A percentile compares a stretch with the other conserved stretches of the same genome.
These are phyloP conservation scores for Syzygium oleosum DNA, from an alignment of 345 rosid genomes.

Conservation along the genomic window DNA sequence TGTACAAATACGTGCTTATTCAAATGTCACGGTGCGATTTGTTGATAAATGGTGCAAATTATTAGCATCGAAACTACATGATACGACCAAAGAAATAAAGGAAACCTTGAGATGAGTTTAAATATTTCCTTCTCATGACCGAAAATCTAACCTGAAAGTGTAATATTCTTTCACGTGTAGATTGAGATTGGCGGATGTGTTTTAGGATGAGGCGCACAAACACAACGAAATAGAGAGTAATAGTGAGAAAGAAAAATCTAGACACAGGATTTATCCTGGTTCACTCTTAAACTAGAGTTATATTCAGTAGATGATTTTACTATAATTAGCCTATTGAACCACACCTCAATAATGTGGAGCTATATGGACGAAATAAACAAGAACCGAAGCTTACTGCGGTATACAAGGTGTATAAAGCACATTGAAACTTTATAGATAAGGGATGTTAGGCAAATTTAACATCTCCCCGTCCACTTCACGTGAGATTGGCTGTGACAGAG, in stretches of 20 bases:
- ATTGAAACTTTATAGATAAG: not conserved
- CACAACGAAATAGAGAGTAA: too few species aligned
- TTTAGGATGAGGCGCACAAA: too few species aligned
- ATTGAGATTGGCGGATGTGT: not conserved
- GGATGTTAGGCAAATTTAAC: not conserved
- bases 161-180: not conserved
- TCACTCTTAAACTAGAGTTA: too few species aligned
- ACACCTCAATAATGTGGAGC: not conserved
- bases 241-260: too few species aligned
- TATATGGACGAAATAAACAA: not conserved
- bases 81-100: not conserved
- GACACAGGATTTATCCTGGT: too few species aligned
- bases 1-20: not conserved
- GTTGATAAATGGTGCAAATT: not conserved
- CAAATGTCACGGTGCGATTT: not conserved
- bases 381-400: not conserved
- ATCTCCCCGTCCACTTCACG: not conserved
- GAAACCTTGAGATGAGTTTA: not conserved
- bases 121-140: not conserved
- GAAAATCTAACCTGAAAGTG: not conserved
- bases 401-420: not conserved
- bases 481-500: not conserved
- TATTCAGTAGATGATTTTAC: too few species aligned
- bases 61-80: not conserved
- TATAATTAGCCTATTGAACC: too few species aligned